Evolutionary conservation across 1,284 basidiomycete species (phyloP), one percentile per base, ranked within the genome.

Genomic region (Fomitopsis betulina): DNA sequence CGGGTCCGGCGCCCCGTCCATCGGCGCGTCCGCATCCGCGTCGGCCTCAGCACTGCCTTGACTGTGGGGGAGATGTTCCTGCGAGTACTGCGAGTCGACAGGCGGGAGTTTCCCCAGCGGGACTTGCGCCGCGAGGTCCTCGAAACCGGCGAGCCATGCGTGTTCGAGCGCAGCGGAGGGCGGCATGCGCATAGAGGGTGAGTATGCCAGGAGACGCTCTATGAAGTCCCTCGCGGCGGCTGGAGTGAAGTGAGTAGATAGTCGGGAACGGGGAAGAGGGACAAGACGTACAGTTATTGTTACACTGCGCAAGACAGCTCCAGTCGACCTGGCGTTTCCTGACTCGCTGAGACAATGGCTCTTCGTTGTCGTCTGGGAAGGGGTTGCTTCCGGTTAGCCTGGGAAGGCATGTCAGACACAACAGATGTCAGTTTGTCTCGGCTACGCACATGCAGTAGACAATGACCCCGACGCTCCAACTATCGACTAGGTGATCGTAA

Each of bases 391-490:
- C 85, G 0, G 88, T 87, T 21, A 94, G 70, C 87, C 90, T 91
- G 61, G 8, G 10, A 27, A n/a, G 12, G 9, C 27, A 12, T 17
- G 23, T 9, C 1, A 2, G 37, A 45, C 21, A 53, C 25, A 25
- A 19, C 49, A 49, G 51, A 40, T 15, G n/a, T 6, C 19, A 7
- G 45, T 23, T 21, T 32, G 33, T 17, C 1, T 37, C 9, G 17
- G 17, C 21, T 3, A 70, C 84, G 59, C 67, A 92, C 91, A 93
- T 93, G 45, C 88, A 86, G 65, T 86, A 97, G 0, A 96, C 83
- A 56, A 97, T 96, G 17, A 96, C 93, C 6, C 95, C 94, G 21
- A 94, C 83, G 52, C 93, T 94, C 93, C 93, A 98, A 63, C 91
- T 93, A 69, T 98, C 94, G 52, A 96, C 95, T 17, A 88, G 76